Conservation (phyloP, 176 grass and related monocot genomes). For the Dendrocalamus sinicus region DNA sequence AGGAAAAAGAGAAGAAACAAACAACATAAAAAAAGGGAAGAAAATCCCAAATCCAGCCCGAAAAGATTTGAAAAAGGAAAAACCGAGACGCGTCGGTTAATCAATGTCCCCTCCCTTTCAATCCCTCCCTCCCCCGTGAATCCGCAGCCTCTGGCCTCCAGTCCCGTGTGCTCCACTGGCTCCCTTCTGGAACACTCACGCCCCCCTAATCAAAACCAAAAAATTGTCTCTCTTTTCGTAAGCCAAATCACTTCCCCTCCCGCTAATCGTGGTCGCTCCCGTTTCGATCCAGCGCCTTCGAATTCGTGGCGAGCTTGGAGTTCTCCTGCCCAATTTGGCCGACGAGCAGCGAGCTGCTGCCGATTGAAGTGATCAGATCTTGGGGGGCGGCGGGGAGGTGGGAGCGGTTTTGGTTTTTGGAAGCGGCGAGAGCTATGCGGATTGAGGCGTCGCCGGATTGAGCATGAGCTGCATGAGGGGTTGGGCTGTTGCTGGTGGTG, state of each 20-base stretch:
- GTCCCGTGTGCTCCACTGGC: slow-evolving; percentile 55
- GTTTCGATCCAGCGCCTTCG: slow-evolving; percentile 35
- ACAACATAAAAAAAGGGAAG: neutral
- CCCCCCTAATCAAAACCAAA: slow-evolving; percentile 28
- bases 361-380: slow-evolving; percentile 39
- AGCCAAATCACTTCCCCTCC: slow-evolving; percentile 26
- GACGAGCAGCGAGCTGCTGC: neutral
- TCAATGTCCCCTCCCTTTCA: slow-evolving; percentile 38
- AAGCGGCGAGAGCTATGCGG: slow-evolving; percentile 31
- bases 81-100: slow-evolving; percentile 27
- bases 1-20: neutral
- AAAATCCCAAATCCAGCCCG: neutral
- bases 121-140: slow-evolving; percentile 52
- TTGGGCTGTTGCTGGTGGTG: slow-evolving; percentile 36
- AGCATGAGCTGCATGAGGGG: slow-evolving; percentile 42
- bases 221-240: slow-evolving; percentile 4
- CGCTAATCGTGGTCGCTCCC: slow-evolving; percentile 14
- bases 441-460: slow-evolving; percentile 49
- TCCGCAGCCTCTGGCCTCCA: slow-evolving; percentile 35
- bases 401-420: neutral
- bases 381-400: slow-evolving; percentile 20
- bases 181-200: slow-evolving; percentile 55
- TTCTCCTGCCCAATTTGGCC: slow-evolving; percentile 19
- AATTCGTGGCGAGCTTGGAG: slow-evolving; percentile 16
- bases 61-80: slow-evolving; percentile 35